Evolutionary conservation across 768 basidiomycete genomes (phyloP).

Genomic region (Hericium coralloides): DNA sequence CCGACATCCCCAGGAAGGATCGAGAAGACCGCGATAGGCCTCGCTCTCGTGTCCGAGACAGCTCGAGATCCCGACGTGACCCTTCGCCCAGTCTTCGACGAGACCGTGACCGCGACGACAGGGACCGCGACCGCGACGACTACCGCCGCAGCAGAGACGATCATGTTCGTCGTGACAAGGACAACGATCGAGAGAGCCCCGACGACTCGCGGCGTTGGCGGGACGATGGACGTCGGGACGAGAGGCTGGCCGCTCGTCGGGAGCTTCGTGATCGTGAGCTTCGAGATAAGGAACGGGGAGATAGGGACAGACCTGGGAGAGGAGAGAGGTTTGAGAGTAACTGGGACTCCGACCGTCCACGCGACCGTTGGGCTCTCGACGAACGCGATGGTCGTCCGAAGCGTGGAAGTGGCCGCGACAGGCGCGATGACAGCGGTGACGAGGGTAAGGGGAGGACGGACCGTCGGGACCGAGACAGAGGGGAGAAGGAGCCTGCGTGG

Average conservation of each 20-base stretch:
- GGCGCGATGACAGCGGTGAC: constrained; percentile 41
- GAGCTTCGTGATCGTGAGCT: constrained; percentile 34
- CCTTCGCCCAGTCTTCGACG: constrained; percentile 33
- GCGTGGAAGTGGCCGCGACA: constrained; percentile 49
- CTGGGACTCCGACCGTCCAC: constrained; percentile 19
- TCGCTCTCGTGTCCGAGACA: constrained; percentile 54
- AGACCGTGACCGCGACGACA: constrained; percentile 25
- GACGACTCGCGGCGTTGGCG: constrained; percentile 74
- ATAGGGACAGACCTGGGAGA: constrained; percentile 39
- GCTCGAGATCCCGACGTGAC: constrained; percentile 54
- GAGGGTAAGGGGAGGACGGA: constrained; percentile 41
- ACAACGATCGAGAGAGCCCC: constrained; percentile 41
- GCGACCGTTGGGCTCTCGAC: constrained; percentile 49
- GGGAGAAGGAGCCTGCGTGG: constrained; percentile 86
- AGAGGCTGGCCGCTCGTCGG: constrained; percentile 57
- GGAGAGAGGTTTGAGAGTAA: constrained; percentile 16
- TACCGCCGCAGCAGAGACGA: constrained; percentile 35
- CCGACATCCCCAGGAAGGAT: constrained; percentile 46
- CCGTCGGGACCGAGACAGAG: constrained; percentile 42
- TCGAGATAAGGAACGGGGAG: constrained; percentile 29
- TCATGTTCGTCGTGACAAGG: constrained; percentile 27
- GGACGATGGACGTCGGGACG: constrained; percentile 77
- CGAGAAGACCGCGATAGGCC: constrained; percentile 58
- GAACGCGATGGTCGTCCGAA: constrained; percentile 62
- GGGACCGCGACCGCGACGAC: constrained; percentile 22